A percentile compares a stretch with the other conserved stretches of the same genome.
Evolutionary conservation across 495 filamentous ascomycete species (phyloP).

Genomic region (Talaromyces nanjingensis): DNA sequence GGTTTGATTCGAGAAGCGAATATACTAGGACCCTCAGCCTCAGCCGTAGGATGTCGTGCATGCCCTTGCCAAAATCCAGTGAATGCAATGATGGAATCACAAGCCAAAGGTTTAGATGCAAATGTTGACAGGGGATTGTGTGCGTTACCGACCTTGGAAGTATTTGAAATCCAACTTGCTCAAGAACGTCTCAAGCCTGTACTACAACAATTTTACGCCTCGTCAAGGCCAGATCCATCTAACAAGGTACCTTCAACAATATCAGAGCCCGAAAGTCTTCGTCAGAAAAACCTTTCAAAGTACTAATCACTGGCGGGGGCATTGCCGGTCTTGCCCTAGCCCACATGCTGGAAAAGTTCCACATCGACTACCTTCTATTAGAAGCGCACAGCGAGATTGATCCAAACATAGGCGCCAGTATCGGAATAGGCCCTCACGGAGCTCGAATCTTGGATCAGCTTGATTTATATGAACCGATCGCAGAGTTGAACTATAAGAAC

Average conservation of each 20-base stretch:
- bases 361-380: slow-evolving; percentile 19
- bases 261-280: background rate
- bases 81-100: background rate
- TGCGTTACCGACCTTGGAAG: too few species aligned
- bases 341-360: slow-evolving; percentile 13
- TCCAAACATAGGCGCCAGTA: background rate
- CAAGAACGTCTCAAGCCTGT: background rate
- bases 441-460: background rate
- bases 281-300: background rate
- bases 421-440: background rate
- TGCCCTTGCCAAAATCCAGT: too few species aligned
- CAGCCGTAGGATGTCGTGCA: background rate
- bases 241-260: background rate
- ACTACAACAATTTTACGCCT: background rate
- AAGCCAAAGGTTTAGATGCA: background rate
- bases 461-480: background rate
- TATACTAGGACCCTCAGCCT: too few species aligned
- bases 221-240: background rate
- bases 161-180: background rate
- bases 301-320: background rate
- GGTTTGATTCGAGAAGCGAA: too few species aligned
- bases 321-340: slow-evolving; percentile 34
- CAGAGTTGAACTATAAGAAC: background rate
- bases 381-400: slow-evolving; percentile 11
- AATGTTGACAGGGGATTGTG: background rate